Conservation (phyloP, 139 green algal species). For the Bryopsis sp. region DNA sequence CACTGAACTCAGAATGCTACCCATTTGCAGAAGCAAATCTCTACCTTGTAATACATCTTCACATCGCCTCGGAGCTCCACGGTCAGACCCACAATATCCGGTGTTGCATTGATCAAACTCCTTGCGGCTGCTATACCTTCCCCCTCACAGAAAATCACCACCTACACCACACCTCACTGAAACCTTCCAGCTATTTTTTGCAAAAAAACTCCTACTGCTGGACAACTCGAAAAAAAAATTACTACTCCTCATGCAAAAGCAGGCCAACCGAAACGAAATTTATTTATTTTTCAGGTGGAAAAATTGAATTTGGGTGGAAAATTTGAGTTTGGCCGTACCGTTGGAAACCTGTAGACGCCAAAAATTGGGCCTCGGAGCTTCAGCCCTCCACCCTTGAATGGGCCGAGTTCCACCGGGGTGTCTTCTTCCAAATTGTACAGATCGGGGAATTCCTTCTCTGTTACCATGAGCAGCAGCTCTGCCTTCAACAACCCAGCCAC, state of each 20-base stretch:
- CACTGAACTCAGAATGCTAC: constrained; percentile 6
- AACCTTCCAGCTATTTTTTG: not conserved
- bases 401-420: constrained; percentile 53
- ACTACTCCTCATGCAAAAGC: not conserved
- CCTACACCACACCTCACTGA: not conserved
- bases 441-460: constrained; percentile 43
- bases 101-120: constrained; percentile 49
- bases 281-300: not conserved
- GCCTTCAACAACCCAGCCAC: constrained; percentile 28
- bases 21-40: not conserved
- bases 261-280: not conserved
- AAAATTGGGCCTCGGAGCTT: constrained; percentile 41
- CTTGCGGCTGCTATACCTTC: constrained; percentile 51
- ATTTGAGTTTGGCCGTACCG: constrained; percentile 23
- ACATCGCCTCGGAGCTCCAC: constrained; percentile 43
- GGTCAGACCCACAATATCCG: constrained; percentile 39
- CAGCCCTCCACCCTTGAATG: constrained; percentile 57
- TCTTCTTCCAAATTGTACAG: constrained; percentile 43
- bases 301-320: not conserved
- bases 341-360: constrained; percentile 53
- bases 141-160: constrained; percentile 47
- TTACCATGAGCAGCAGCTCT: constrained; percentile 45
- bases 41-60: constrained; percentile 67
- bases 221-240: not conserved
- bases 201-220: not conserved